Evolutionary conservation across 441 rosid species (phyloP).

Genomic region (Arabidopsis hybrid): DNA sequence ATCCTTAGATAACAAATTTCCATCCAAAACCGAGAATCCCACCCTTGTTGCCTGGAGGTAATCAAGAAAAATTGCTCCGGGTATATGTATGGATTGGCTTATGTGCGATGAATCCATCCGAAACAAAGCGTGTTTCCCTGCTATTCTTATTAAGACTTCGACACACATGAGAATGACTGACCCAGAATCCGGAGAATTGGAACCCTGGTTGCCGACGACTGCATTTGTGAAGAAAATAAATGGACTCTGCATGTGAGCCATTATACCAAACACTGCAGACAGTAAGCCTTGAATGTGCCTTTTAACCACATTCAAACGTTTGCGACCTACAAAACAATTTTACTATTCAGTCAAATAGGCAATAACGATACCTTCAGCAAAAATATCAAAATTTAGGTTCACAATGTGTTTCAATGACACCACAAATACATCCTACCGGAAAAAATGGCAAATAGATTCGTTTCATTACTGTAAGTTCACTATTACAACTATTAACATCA

Average conservation of each 20-base stretch:
- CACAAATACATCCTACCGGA: not conserved
- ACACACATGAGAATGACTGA: constrained; percentile 88
- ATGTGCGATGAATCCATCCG: constrained; percentile 80
- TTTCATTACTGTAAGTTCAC: constrained; percentile 14
- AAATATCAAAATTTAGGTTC: not conserved
- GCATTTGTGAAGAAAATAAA: constrained; percentile 53
- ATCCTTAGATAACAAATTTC: constrained; percentile 28
- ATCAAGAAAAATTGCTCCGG: constrained; percentile 72
- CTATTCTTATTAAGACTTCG: constrained; percentile 81
- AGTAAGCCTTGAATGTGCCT: constrained; percentile 69
- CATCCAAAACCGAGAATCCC: constrained; percentile 43
- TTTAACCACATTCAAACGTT: constrained; percentile 65
- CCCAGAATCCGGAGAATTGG: constrained; percentile 77
- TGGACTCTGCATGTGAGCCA: constrained; percentile 86
- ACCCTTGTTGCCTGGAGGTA: constrained; percentile 50
- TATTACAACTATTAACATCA: constrained; percentile 22
- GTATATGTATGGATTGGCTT: constrained; percentile 71
- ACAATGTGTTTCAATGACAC: constrained; percentile 10
- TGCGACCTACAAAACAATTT: constrained; percentile 65
- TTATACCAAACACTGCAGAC: constrained; percentile 73
- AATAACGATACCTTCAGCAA: constrained; percentile 9
- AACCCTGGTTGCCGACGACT: constrained; percentile 38
- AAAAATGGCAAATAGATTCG: not conserved
- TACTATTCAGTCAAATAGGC: constrained; percentile 40
- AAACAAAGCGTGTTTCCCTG: constrained; percentile 74